These are phyloP conservation scores for Monosporascus sp. DNA, from an alignment of 2,329 filamentous ascomycete genomes.

Conservation along the genomic window DNA sequence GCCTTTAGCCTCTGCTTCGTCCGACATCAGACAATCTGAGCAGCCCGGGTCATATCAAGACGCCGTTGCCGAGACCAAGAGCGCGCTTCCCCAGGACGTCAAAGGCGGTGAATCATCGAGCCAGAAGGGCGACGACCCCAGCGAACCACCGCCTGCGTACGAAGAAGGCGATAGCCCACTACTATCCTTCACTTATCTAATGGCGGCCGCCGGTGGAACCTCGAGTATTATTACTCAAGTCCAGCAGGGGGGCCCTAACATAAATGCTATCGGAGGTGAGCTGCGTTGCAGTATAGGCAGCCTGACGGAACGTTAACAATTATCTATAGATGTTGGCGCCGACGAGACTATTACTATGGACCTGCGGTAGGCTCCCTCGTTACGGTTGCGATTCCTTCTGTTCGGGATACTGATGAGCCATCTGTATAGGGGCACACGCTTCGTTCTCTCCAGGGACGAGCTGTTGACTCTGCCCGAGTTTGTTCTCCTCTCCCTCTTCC, in stretches of 20 bases:
- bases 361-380: constrained; percentile 62
- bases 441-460: constrained; percentile 91
- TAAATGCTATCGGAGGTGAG: constrained; percentile 83
- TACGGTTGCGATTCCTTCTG: not conserved
- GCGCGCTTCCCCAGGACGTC: constrained; percentile 73
- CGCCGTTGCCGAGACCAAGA: constrained; percentile 70
- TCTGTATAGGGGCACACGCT: constrained; percentile 71
- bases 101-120: constrained; percentile 65
- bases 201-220: constrained; percentile 94
- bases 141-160: constrained; percentile 92
- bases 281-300: not conserved
- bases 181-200: constrained; percentile 88
- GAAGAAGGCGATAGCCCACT: constrained; percentile 92
- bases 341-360: constrained; percentile 96
- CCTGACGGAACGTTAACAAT: constrained; percentile 4
- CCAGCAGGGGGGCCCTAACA: constrained; percentile 83
- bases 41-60: constrained; percentile 39
- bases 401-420: constrained; percentile 11
- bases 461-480: constrained; percentile 94
- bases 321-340: constrained; percentile 62
- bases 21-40: constrained; percentile 27
- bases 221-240: constrained; percentile 99
- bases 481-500: constrained; percentile 93
- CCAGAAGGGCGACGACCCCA: constrained; percentile 64
- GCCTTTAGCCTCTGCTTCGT: constrained; percentile 33